phyloP scores from a whole-genome alignment of 2,329 filamentous ascomycete species.

The Trichoderma pleuroti region DNA sequence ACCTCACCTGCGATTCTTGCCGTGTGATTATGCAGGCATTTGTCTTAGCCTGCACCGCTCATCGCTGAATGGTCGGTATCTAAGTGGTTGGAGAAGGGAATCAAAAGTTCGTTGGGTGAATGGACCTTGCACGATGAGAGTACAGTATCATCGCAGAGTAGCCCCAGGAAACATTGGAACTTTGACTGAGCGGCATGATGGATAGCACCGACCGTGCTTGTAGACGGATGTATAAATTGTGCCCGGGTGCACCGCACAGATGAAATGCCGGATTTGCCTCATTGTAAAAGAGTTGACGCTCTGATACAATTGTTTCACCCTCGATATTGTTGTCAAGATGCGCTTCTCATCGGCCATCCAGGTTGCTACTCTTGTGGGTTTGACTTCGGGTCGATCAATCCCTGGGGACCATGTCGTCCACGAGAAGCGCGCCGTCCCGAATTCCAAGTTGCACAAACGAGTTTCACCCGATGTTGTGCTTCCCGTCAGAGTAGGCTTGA shows the following conservation, averaged over 20 bases:
- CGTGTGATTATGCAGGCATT: not conserved
- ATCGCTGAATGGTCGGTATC: not conserved
- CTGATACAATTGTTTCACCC: not conserved
- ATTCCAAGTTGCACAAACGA: slow-evolving; percentile 7
- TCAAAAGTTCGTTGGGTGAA: not conserved
- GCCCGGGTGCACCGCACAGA: not conserved
- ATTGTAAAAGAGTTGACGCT: not conserved
- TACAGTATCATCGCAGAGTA: not conserved
- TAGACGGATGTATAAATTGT: not conserved
- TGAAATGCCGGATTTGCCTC: not conserved
- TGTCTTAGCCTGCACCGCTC: not conserved
- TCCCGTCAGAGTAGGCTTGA: slow-evolving; percentile 41
- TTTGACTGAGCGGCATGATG: not conserved
- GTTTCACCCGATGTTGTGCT: slow-evolving; percentile 22
- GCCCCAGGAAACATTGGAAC: not conserved
- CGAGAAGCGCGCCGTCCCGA: slow-evolving; percentile 18
- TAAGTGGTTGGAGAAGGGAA: not conserved
- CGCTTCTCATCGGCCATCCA: slow-evolving; percentile 10
- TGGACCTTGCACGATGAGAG: not conserved
- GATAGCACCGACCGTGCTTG: not conserved
- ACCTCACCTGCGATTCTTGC: not conserved
- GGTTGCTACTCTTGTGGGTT: slow-evolving; percentile 1
- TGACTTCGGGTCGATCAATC: slow-evolving; percentile 3
- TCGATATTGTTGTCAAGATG: not conserved
- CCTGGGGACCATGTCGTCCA: slow-evolving; percentile 19